A percentile compares a stretch with the other conserved stretches of the same genome.
These are phyloP conservation scores for Linanthus parryae DNA, from an alignment of 148 eudicot genomes.

Conservation along the genomic window DNA sequence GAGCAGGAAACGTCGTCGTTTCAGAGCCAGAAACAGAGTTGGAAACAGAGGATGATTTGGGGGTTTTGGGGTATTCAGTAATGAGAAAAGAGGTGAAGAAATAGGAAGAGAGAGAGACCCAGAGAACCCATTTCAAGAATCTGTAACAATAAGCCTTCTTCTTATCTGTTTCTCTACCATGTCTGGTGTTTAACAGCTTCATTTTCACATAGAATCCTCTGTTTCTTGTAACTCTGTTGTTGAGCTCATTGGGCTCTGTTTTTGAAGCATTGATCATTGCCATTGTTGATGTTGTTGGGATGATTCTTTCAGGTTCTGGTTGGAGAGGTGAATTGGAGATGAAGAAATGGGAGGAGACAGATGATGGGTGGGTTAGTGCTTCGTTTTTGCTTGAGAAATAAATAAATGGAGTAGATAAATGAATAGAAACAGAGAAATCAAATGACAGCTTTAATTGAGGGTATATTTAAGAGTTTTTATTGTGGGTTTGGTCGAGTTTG, in stretches of 20 bases:
- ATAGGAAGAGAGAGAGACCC: constrained; percentile 36
- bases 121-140: constrained; percentile 41
- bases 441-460: neutral
- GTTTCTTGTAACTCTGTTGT: constrained; percentile 16
- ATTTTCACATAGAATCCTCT: no score
- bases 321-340: constrained; percentile 2
- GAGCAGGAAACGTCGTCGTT: constrained; percentile 16
- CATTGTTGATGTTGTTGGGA: constrained; percentile 3
- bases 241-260: constrained; percentile 13
- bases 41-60: constrained; percentile 7
- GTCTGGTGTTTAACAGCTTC: no score
- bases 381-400: constrained; percentile 13
- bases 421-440: neutral
- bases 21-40: constrained; percentile 10
- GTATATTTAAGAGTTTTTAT: constrained; percentile 3
- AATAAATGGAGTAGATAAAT: neutral
- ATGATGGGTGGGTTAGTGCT: constrained; percentile 9
- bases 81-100: constrained; percentile 34
- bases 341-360: neutral
- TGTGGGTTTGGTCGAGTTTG: no score
- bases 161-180: constrained; percentile 22
- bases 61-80: constrained; percentile 14
- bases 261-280: no score
- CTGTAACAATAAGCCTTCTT: constrained; percentile 19
- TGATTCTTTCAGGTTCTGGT: constrained; percentile 8